phyloP scores from a whole-genome alignment of 768 basidiomycete species.

The Phylloporus rhodoxanthus region DNA sequence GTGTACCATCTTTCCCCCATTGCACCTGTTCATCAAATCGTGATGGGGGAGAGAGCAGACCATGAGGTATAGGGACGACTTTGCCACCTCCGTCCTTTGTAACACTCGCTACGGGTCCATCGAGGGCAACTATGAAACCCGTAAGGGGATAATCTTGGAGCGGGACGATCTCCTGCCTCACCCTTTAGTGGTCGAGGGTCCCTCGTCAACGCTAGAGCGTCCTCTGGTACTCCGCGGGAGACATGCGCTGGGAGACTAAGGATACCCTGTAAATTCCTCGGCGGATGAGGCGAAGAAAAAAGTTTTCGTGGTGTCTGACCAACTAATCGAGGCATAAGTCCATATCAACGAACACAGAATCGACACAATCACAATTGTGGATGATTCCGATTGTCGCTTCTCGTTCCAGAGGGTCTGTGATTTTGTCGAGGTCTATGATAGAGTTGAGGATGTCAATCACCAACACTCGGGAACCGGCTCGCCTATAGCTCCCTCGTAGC shows the following conservation, averaged over 20 bases:
- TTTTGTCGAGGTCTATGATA: constrained; percentile 69
- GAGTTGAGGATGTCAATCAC: not conserved
- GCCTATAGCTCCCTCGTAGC: constrained; percentile 89
- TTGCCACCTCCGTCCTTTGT: constrained; percentile 41
- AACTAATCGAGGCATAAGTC: constrained; percentile 39
- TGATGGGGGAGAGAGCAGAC: constrained; percentile 51
- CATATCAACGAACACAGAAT: not conserved
- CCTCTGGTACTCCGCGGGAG: constrained; percentile 78
- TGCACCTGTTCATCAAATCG: constrained; percentile 64
- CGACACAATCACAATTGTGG: constrained; percentile 69
- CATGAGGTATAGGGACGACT: constrained; percentile 57
- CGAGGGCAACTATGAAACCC: constrained; percentile 36
- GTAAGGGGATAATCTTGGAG: constrained; percentile 1
- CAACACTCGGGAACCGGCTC: constrained; percentile 2
- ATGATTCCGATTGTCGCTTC: constrained; percentile 94
- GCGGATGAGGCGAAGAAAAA: constrained; percentile 71
- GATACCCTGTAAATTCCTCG: constrained; percentile 65
- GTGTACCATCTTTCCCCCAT: constrained; percentile 56
- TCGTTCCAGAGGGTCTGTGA: constrained; percentile 79
- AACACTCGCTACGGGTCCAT: constrained; percentile 37
- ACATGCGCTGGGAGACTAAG: constrained; percentile 65
- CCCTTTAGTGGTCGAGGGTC: constrained; percentile 53
- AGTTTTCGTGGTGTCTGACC: constrained; percentile 90
- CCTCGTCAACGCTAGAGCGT: constrained; percentile 63
- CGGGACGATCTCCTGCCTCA: constrained; percentile 19